phyloP scores from a whole-genome alignment of 2,329 filamentous ascomycete species.

The Leptographium radiaticola region DNA sequence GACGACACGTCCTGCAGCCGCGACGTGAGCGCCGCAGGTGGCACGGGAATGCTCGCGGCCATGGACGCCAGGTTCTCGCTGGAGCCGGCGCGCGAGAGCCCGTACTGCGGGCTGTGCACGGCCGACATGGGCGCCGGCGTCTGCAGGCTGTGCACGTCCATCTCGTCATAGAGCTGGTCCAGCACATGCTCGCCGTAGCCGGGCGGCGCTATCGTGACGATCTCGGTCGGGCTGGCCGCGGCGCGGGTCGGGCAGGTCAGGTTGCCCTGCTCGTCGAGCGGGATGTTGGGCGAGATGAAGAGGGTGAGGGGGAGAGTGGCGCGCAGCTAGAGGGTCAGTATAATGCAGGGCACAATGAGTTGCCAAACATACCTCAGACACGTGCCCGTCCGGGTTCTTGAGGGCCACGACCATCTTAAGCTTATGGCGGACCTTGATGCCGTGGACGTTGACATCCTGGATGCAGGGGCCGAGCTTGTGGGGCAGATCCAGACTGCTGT shows the following conservation, averaged over 20 bases:
- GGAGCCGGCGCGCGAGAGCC: constrained; percentile 61
- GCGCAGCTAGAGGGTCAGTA: constrained; percentile 41
- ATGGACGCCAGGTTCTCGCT: constrained; percentile 62
- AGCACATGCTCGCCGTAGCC: constrained; percentile 83
- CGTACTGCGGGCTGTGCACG: constrained; percentile 69
- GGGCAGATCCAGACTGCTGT: constrained; percentile 55
- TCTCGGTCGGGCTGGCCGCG: constrained; percentile 33
- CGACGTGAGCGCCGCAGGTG: constrained; percentile 45
- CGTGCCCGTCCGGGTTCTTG: constrained; percentile 87
- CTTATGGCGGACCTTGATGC: constrained; percentile 88
- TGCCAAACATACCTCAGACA: constrained; percentile 47
- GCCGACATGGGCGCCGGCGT: constrained; percentile 59
- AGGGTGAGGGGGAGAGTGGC: constrained; percentile 84
- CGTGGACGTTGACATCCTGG: constrained; percentile 78
- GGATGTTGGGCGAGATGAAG: constrained; percentile 90
- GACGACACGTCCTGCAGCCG: constrained; percentile 55
- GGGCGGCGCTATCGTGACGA: constrained; percentile 65
- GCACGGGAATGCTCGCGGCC: constrained; percentile 30
- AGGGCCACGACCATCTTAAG: constrained; percentile 83
- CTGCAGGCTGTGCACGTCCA: constrained; percentile 71
- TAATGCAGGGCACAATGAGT: not conserved
- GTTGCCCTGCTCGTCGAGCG: constrained; percentile 76
- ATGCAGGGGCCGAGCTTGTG: constrained; percentile 72
- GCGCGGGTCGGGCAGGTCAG: constrained; percentile 48
- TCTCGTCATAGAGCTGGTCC: constrained; percentile 79